Evolutionary conservation across 352 stramenopile species (phyloP), one percentile per base, ranked within the genome.

Genomic region (Pythium grandisporangium): DNA sequence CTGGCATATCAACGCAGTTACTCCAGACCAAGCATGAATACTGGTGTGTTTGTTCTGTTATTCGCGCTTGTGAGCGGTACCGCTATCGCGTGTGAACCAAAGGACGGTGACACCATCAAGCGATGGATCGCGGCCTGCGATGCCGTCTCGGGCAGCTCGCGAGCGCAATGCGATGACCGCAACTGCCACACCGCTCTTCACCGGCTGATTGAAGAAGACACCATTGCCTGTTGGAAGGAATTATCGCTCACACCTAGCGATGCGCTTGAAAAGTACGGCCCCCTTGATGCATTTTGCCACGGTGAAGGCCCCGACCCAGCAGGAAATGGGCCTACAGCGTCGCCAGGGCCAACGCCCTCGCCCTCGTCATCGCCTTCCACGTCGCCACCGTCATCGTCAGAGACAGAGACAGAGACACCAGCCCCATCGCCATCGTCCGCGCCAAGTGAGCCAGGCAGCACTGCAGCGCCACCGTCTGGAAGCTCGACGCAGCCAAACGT

Each of bases 231-330:
- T 45, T 74, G 63, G 36, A 48, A 68, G 4, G 36, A 61, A 13
- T 48, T 65, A 6, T 52, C 53, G 0, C 51, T 74, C 16, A 53
- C 56, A 12, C 37, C 48, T 4, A 48, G 52, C 29, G 58, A 42
- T 19, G 54, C 58, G 25, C 48, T 75, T 21, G 49, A 53, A 30
- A 69, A 66, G 45, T 75, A 65, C 53, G 51, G 47, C 6, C 40
- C 48, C 20, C 54, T 75, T 3, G 64, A 71, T 24, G 46, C 62
- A 4, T 71, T 66, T 16, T 75, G 64, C 54, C 64, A 75, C 35
- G 48, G 56, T 5, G 59, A 59, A 19, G 59, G 63, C 4, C 43
- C 50, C 2, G 59, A 73, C 24, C 63, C 36, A 83, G 53, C 52
- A 16, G 39, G 45, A 4, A 45, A 42, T 13, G 22, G 32, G 10